Base-by-base conservation (phyloP, 495 filamentous ascomycete genomes). In the Daldinia vernicosa region DNA sequence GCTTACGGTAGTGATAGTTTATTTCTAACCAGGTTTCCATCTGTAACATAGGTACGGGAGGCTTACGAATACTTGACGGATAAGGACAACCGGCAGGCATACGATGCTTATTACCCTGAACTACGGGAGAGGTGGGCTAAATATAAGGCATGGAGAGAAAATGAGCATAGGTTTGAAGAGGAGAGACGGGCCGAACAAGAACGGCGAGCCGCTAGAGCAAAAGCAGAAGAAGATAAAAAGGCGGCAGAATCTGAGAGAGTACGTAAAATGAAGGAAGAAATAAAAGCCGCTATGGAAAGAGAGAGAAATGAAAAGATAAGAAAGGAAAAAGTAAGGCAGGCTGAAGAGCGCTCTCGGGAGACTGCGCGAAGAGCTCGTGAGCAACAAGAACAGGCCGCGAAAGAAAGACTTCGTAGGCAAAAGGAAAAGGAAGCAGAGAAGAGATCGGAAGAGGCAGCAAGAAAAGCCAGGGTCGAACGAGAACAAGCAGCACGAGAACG, bases 341-440 rank as follows among this genome's bases (percentile, higher is more conserved):
- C 71, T 9, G 71, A 74, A 55, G 66, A 62, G 51, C 60, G 70
- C 17, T 57, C 66, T 1, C 61, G 22, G 7, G 71, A 74, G 64
- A 58, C 67, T 17, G 71, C 67, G 8, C 61, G 57, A 22, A 65
- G 22, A 15, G 71, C 71, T 19, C 61, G 60, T 7, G 65, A 66
- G 15, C 54, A 55, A 17, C 67, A 74, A 52, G 67, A 74, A 8
- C 61, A 60, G 24, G 57, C 57, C 1, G 71, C 71, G 1, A 70
- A 15, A 53, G 71, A 70, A 19, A 62, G 71, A 19, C 32, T 74
- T 0, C 66, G 62, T 3, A 45, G 8, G 47, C 33, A 70, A 9
- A 70, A 54, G 32, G 51, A 52, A 12, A 30, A 7, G 32, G 67
- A 74, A 39, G 71, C 71, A 1, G 71, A 70, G 24, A 62, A 35